These are phyloP conservation scores for Thecaphora thlaspeos DNA, from an alignment of 1,284 basidiomycete genomes.

Conservation along the genomic window DNA sequence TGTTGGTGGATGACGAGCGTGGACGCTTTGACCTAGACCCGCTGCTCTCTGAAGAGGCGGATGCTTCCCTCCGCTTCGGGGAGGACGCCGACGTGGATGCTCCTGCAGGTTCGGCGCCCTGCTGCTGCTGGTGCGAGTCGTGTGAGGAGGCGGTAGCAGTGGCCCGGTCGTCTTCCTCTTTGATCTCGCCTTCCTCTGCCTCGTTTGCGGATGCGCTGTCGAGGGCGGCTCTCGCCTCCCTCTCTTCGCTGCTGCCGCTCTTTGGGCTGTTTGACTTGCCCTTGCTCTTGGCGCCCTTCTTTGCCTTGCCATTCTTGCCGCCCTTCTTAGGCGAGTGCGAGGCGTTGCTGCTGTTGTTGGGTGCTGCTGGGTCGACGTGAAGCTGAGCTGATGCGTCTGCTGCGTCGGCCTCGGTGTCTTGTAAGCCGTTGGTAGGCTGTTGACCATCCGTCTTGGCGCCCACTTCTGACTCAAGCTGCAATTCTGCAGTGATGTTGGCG, in stretches of 20 bases:
- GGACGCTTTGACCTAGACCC: constrained; percentile 2
- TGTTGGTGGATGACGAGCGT: constrained; percentile 17
- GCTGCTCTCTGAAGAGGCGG: constrained; percentile 1
- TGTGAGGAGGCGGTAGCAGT: too few species aligned
- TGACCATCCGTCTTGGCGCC: too few species aligned
- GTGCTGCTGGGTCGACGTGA: too few species aligned
- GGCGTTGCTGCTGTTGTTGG: too few species aligned
- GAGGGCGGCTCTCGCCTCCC: too few species aligned
- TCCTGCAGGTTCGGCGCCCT: constrained; percentile 28
- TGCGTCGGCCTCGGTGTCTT: too few species aligned
- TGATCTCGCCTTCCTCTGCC: constrained; percentile 1
- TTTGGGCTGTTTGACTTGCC: neutral
- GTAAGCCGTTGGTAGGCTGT: too few species aligned
- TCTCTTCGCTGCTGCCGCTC: constrained; percentile 8
- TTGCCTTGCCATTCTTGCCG: constrained; percentile 9
- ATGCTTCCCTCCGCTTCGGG: neutral
- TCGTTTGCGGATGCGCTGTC: too few species aligned
- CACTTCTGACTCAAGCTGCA: too few species aligned
- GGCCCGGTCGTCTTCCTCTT: neutral
- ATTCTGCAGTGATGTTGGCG: too few species aligned
- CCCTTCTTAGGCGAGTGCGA: constrained; percentile 14
- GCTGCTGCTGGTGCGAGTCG: constrained; percentile 12
- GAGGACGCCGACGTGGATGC: constrained; percentile 5
- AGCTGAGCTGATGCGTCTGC: too few species aligned
- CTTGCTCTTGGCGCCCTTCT: constrained; percentile 15